A percentile compares a stretch with the other conserved stretches of the same genome.
These are phyloP conservation scores for Didymosphaeria variabile DNA, from an alignment of 2,329 filamentous ascomycete genomes.

Conservation along the genomic window DNA sequence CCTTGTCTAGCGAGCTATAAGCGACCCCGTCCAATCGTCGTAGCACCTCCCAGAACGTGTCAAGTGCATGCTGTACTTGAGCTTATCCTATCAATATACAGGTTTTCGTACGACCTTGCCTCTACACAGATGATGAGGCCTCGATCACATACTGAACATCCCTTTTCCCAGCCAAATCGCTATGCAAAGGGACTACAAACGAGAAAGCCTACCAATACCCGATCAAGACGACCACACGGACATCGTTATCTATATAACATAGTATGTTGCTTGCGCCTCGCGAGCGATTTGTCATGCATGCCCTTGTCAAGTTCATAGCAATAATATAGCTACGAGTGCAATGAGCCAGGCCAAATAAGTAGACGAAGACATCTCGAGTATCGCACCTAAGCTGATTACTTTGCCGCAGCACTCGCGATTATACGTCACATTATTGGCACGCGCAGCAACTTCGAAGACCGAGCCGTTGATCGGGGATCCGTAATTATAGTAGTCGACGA, in stretches of 20 bases:
- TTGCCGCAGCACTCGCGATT: slow-evolving; percentile 66
- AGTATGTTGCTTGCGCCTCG: not conserved
- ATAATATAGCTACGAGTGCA: slow-evolving; percentile 26
- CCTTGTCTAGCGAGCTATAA: not conserved
- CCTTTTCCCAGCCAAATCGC: not conserved
- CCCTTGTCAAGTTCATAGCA: slow-evolving; percentile 23
- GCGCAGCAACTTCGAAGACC: slow-evolving; percentile 52
- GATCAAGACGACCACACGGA: not conserved
- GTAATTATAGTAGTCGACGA: slow-evolving; percentile 53
- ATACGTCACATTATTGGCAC: slow-evolving; percentile 77
- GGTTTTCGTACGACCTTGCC: not conserved
- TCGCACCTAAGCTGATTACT: slow-evolving; percentile 24
- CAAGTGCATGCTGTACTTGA: too few species aligned
- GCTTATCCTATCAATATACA: not conserved
- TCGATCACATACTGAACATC: not conserved
- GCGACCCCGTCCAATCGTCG: too few species aligned
- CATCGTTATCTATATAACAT: not conserved
- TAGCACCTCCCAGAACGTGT: too few species aligned
- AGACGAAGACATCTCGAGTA: slow-evolving; percentile 20
- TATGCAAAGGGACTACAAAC: not conserved
- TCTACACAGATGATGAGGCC: not conserved
- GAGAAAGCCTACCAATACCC: not conserved
- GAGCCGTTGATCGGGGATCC: slow-evolving; percentile 46
- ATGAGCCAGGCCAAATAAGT: slow-evolving; percentile 31
- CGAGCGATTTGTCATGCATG: not conserved